phyloP scores from a whole-genome alignment of 2,329 filamentous ascomycete species.

The Trichoderma polysporum region DNA sequence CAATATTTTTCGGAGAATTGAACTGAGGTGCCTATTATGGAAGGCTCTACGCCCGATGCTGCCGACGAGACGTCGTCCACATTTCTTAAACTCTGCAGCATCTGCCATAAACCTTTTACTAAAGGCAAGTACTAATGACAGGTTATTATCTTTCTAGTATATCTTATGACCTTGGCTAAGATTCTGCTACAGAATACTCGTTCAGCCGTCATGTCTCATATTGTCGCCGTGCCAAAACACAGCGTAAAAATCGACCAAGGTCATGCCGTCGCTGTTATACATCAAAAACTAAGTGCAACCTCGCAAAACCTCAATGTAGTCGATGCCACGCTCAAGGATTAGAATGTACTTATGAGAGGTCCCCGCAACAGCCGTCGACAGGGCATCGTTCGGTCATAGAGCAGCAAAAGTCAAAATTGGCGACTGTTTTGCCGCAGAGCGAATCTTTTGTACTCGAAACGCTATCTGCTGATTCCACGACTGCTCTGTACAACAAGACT shows the following conservation, averaged over 20 bases:
- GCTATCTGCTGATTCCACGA: background rate
- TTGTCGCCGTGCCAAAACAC: background rate
- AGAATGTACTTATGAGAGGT: background rate
- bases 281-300: background rate
- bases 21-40: background rate
- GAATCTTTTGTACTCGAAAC: background rate
- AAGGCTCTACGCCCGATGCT: background rate
- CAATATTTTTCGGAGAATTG: too few relatives aligned
- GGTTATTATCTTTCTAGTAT: background rate
- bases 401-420: background rate
- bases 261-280: background rate
- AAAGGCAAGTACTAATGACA: background rate
- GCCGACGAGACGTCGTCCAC: too few relatives aligned
- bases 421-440: background rate
- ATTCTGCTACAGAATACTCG: background rate
- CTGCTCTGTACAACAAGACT: background rate
- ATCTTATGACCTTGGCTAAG: background rate
- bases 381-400: background rate
- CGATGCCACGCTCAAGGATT: background rate
- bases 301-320: background rate
- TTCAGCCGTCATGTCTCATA: background rate
- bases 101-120: background rate
- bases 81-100: background rate
- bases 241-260: background rate
- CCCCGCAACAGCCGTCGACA: background rate